Conservation (phyloP, 768 basidiomycete species). For the Coprinellus aureogranulatus region DNA sequence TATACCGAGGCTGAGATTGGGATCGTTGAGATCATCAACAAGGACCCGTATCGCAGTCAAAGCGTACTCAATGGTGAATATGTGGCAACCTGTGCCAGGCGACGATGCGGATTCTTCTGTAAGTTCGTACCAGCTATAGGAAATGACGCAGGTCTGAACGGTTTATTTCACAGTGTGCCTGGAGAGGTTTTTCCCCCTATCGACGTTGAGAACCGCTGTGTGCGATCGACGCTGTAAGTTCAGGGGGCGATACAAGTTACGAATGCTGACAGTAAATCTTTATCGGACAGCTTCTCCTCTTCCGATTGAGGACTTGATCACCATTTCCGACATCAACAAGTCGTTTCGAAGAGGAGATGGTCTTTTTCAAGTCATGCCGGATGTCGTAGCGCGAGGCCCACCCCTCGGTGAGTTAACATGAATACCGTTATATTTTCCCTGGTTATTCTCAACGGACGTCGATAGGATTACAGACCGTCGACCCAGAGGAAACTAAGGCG, state of each 20-base stretch:
- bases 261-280: too few species aligned
- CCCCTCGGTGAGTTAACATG: neutral
- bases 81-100: neutral
- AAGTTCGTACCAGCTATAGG: neutral
- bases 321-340: neutral
- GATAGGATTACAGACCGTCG: too few species aligned
- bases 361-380: neutral
- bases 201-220: neutral
- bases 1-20: neutral
- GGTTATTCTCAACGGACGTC: too few species aligned
- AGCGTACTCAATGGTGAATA: neutral
- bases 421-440: too few species aligned
- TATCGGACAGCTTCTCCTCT: neutral
- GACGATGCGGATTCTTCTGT: neutral
- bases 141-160: too few species aligned
- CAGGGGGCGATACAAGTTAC: too few species aligned
- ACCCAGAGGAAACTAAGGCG: too few species aligned
- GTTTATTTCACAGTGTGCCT: neutral
- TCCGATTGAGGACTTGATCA: neutral
- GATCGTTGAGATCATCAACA: neutral
- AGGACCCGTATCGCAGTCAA: neutral
- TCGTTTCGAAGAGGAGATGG: neutral
- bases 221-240: neutral
- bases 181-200: neutral
- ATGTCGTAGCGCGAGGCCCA: neutral